Percentiles rank a stretch among this genome's conserved stretches.
These are phyloP conservation scores for Teunomyces funiuensis DNA, from an alignment of 805 yeast species.

Conservation along the genomic window DNA sequence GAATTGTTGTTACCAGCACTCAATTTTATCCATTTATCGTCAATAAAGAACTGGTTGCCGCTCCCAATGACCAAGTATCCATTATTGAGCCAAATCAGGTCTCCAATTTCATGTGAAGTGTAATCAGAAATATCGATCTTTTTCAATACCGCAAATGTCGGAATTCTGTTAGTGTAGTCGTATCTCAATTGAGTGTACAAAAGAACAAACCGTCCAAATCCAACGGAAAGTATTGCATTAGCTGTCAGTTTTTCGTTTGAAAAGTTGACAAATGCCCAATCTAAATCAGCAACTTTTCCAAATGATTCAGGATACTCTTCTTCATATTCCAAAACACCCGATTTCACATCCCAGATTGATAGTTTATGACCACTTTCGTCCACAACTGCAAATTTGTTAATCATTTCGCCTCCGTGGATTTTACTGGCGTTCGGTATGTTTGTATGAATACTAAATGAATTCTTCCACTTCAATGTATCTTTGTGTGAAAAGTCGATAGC, in stretches of 20 bases:
- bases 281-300: constrained; percentile 63
- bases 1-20: constrained; percentile 25
- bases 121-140: constrained; percentile 66
- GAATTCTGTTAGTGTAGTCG: constrained; percentile 80
- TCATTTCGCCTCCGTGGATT: constrained; percentile 68
- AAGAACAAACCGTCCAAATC: constrained; percentile 62
- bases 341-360: constrained; percentile 76
- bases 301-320: constrained; percentile 36
- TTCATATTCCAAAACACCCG: constrained; percentile 65
- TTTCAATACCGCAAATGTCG: constrained; percentile 76
- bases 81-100: constrained; percentile 79
- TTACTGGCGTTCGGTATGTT: constrained; percentile 51
- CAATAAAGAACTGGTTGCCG: constrained; percentile 85
- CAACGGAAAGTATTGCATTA: constrained; percentile 73
- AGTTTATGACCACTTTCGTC: constrained; percentile 50
- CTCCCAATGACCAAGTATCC: constrained; percentile 81
- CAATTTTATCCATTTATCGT: constrained; percentile 56
- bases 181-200: constrained; percentile 81
- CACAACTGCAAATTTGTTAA: constrained; percentile 74
- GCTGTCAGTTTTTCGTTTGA: constrained; percentile 11
- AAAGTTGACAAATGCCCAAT: constrained; percentile 71
- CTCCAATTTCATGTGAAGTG: constrained; percentile 83
- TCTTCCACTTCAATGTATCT: constrained; percentile 51
- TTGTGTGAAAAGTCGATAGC: constrained; percentile 19
- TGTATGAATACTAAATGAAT: constrained; percentile 52